Evolutionary conservation across 352 stramenopile species (phyloP).

Genomic region (Phytopythium mirpurense): DNA sequence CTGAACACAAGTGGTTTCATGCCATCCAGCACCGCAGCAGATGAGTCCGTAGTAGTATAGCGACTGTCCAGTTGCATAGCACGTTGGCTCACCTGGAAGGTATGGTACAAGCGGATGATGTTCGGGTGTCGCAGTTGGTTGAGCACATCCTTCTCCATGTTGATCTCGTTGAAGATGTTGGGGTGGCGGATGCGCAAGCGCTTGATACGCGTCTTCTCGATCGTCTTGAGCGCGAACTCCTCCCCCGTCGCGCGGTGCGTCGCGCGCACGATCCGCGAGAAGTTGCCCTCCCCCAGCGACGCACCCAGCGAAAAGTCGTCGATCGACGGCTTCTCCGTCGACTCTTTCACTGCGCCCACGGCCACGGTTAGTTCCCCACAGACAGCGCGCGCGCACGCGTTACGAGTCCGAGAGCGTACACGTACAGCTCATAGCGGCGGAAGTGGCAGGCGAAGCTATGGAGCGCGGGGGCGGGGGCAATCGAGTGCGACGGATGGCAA

Average conservation of each 20-base stretch:
- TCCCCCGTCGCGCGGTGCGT: slow-evolving; percentile 89
- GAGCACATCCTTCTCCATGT: slow-evolving; percentile 96
- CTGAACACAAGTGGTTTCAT: no score
- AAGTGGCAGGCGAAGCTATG: no score
- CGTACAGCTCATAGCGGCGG: no score
- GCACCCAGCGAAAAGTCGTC: slow-evolving; percentile 63
- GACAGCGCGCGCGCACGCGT: not conserved
- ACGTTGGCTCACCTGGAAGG: slow-evolving; percentile 81
- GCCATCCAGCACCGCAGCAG: not conserved
- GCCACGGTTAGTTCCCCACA: slow-evolving; percentile 5
- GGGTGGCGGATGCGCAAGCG: slow-evolving; percentile 89
- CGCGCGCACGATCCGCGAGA: slow-evolving; percentile 89
- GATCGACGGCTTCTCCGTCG: slow-evolving; percentile 64
- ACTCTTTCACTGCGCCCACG: slow-evolving; percentile 55
- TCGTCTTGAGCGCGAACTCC: slow-evolving; percentile 95
- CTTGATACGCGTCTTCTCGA: slow-evolving; percentile 89
- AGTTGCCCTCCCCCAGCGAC: slow-evolving; percentile 90
- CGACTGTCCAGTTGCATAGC: not conserved
- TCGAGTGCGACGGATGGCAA: no score
- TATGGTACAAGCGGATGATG: slow-evolving; percentile 93
- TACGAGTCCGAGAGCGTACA: not conserved
- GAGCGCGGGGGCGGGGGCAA: no score
- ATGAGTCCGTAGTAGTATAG: not conserved
- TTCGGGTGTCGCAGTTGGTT: slow-evolving; percentile 87
- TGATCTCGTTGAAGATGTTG: slow-evolving; percentile 98